Percentiles rank a stretch among this genome's conserved stretches.
Conservation (phyloP, 441 rosid genomes). For the Viola pubescens region DNA sequence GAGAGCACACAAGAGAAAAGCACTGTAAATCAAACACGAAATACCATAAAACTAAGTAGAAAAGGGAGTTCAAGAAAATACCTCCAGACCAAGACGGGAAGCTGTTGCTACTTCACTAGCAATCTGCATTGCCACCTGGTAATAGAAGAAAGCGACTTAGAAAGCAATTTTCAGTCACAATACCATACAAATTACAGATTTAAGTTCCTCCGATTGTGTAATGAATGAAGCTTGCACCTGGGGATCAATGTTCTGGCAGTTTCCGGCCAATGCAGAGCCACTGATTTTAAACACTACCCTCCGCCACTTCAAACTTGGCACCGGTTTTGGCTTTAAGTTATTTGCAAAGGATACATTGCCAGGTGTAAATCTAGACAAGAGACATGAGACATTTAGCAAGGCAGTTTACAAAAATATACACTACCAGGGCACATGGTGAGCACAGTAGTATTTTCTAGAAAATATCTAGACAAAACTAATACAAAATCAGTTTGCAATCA, state of each 20-base stretch:
- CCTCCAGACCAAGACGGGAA: constrained; percentile 73
- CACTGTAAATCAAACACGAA: constrained; percentile 9
- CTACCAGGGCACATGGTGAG: too few relatives aligned
- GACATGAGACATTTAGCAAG: not conserved
- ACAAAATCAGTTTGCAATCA: not conserved
- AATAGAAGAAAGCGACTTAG: constrained; percentile 16
- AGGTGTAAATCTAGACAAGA: constrained; percentile 21
- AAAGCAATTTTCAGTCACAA: not conserved
- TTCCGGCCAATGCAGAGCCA: constrained; percentile 69
- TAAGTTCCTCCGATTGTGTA: too few relatives aligned
- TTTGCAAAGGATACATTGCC: constrained; percentile 17
- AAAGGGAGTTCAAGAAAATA: constrained; percentile 9
- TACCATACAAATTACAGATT: too few relatives aligned
- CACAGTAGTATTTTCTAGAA: too few relatives aligned
- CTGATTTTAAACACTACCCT: constrained; percentile 82
- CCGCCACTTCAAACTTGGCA: constrained; percentile 60
- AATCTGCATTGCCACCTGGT: constrained; percentile 55
- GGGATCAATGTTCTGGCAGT: constrained; percentile 66
- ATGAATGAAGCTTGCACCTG: constrained; percentile 38
- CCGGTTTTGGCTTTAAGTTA: constrained; percentile 36
- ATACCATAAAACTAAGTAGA: constrained; percentile 2
- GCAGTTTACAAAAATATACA: too few relatives aligned
- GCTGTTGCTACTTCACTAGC: constrained; percentile 76
- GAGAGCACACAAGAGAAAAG: constrained; percentile 1
- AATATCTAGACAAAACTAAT: not conserved